Percentiles rank a stretch among this genome's conserved stretches.
Evolutionary conservation across 441 rosid genomes (phyloP).

Genomic region (Codiaeum variegatum): DNA sequence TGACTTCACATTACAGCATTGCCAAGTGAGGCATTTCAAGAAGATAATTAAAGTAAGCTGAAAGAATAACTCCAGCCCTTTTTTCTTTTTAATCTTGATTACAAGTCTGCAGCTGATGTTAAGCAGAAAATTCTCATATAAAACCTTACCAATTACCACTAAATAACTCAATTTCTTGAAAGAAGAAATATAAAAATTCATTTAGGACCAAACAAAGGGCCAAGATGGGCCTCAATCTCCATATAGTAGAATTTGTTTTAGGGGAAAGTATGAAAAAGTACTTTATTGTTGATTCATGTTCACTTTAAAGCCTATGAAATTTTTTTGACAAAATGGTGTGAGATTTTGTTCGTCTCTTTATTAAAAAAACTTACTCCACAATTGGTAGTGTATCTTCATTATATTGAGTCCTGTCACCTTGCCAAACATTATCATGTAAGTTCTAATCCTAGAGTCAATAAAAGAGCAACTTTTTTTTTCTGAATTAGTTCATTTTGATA

Average conservation of each 20-base stretch:
- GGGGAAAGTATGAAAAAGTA: too few species aligned
- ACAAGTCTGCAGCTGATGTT: not conserved
- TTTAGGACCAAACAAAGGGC: not conserved
- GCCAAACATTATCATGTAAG: too few species aligned
- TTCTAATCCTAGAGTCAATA: too few species aligned
- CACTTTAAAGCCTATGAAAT: too few species aligned
- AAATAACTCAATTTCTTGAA: not conserved
- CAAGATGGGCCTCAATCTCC: not conserved
- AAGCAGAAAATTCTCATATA: not conserved
- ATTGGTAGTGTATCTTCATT: too few species aligned
- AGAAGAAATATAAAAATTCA: not conserved
- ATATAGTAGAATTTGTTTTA: not conserved
- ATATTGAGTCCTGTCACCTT: too few species aligned
- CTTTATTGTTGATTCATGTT: too few species aligned
- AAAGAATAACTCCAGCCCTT: not conserved
- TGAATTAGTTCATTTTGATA: too few species aligned
- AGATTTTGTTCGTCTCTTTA: too few species aligned
- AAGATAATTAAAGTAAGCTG: not conserved
- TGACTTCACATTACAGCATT: not conserved
- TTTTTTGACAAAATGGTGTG: too few species aligned
- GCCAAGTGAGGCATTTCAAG: not conserved
- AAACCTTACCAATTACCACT: not conserved
- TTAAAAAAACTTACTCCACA: too few species aligned
- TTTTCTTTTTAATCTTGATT: not conserved
- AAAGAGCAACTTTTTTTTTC: too few species aligned